A percentile compares a stretch with the other conserved stretches of the same genome.
These are phyloP conservation scores for Immersiella caudata DNA, from an alignment of 495 filamentous ascomycete genomes.

Conservation along the genomic window DNA sequence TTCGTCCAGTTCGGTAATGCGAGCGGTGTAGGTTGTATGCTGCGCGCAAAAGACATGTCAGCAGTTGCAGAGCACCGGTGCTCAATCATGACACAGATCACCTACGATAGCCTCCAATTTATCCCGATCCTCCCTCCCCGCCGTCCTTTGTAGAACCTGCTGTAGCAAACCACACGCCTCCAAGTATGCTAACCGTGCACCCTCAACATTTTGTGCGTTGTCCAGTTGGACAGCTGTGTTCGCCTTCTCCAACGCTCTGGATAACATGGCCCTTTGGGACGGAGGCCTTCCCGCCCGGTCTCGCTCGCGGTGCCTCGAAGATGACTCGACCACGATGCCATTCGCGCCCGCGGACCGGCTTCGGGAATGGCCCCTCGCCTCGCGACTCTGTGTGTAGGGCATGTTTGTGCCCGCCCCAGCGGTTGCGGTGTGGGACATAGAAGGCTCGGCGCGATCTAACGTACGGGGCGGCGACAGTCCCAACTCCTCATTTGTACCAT, in stretches of 20 bases:
- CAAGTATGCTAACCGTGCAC: slow-evolving; percentile 85
- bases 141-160: slow-evolving; percentile 81
- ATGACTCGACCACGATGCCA: slow-evolving; percentile 46
- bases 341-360: slow-evolving; percentile 51
- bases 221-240: slow-evolving; percentile 94
- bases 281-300: slow-evolving; percentile 41
- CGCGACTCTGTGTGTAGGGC: slow-evolving; percentile 40
- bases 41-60: slow-evolving; percentile 37
- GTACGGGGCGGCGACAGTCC: slow-evolving; percentile 26
- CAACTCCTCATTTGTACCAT: slow-evolving; percentile 31
- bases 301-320: slow-evolving; percentile 37
- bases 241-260: slow-evolving; percentile 88
- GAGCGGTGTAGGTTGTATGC: slow-evolving; percentile 85
- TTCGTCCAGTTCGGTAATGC: slow-evolving; percentile 80
- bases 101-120: slow-evolving; percentile 91
- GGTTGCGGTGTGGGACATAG: slow-evolving; percentile 23
- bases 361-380: slow-evolving; percentile 49
- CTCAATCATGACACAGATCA: slow-evolving; percentile 24
- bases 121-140: slow-evolving; percentile 76
- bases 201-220: slow-evolving; percentile 91
- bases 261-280: slow-evolving; percentile 90
- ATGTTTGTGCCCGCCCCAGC: slow-evolving; percentile 26
- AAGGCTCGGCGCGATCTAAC: slow-evolving; percentile 17
- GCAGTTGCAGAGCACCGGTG: background rate
- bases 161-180: slow-evolving; percentile 86